Percentiles rank a stretch among this genome's conserved stretches.
Evolutionary conservation across 805 yeast genomes (phyloP).

Genomic region (Candida bentonensis): DNA sequence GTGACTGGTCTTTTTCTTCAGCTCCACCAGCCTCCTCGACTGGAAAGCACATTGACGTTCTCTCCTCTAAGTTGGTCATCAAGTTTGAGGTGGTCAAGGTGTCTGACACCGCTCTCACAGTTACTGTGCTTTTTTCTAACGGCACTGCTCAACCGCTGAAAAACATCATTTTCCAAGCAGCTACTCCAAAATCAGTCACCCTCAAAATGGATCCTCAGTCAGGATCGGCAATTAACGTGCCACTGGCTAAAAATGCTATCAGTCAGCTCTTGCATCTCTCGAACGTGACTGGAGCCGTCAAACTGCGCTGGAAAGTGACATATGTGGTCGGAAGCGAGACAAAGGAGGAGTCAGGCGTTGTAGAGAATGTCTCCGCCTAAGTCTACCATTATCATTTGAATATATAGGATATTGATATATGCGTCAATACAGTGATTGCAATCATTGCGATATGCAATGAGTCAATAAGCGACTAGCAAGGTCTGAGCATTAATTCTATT

Average conservation of each 20-base stretch:
- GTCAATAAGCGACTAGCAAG: too few relatives aligned
- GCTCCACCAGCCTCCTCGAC: slow-evolving; percentile 9
- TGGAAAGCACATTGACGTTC: slow-evolving; percentile 4
- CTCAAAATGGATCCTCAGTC: slow-evolving; percentile 51
- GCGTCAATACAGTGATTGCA: too few relatives aligned
- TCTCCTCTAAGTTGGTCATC: slow-evolving; percentile 31
- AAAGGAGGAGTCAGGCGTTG: slow-evolving; percentile 46
- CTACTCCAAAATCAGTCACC: slow-evolving; percentile 53
- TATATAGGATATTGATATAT: too few relatives aligned
- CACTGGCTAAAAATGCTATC: slow-evolving; percentile 34
- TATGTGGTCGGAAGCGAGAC: slow-evolving; percentile 35
- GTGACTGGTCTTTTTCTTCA: slow-evolving; percentile 1
- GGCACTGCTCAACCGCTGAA: slow-evolving; percentile 29
- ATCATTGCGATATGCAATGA: too few relatives aligned
- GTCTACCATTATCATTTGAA: too few relatives aligned
- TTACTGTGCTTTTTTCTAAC: slow-evolving; percentile 42
- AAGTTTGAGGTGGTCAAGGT: slow-evolving; percentile 30
- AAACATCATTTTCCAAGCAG: slow-evolving; percentile 45
- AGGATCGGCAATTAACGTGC: slow-evolving; percentile 32
- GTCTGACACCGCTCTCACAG: slow-evolving; percentile 25
- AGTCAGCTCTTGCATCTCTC: slow-evolving; percentile 35
- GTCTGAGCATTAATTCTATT: too few relatives aligned
- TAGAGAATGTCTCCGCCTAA: slow-evolving; percentile 10
- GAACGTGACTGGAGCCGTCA: slow-evolving; percentile 29
- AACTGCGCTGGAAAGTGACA: slow-evolving; percentile 63